Evolutionary conservation across 1,284 basidiomycete genomes (phyloP), one percentile per base, ranked within the genome.

Genomic region (Leucoagaricus sp.): DNA sequence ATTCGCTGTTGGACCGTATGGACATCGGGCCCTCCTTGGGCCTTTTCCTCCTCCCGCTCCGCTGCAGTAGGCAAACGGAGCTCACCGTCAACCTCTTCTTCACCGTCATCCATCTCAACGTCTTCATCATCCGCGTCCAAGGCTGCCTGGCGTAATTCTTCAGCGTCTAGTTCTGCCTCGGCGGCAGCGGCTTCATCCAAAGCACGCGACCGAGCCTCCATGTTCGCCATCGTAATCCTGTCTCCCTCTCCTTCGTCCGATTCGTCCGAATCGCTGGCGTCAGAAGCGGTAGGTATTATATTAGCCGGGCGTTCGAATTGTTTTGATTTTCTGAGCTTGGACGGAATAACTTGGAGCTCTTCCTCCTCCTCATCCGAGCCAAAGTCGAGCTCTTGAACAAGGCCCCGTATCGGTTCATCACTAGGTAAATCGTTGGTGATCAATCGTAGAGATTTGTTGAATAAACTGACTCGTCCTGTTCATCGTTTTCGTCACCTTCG

Each of bases 1-100:
- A 99, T 95, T 55, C 96, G 83, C 65, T 85, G 80, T 73, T 98
- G 94, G 7, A 98, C 87, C 33, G 87, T 81, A 59, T 93, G 85
- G 49, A 98, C 80, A 63, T 96, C 89, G 4, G 87, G 82, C 40
- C 89, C 89, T 10, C 87, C 88, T 8, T 74, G 74, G 59, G 82
- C 82, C 69, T 86, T 85, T 73, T 94, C 93, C 59, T 85, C 82
- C 63, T 92, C 93, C 57, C 86, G 79, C 66, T 97, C 93, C 63
- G 90, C 88, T 1, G 87, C 77, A 1, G 93, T 93, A 0, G 92
- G 94, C 15, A 98, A 76, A 48, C 82, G 83, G 74, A 91, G 91
- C 17, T 76, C 81, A 58, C 84, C 84, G 5, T 72, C 80, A 29
- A 76, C 81, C 17, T 74, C 77, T n/a, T 83, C 84, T 33, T 80